A percentile compares a stretch with the other conserved stretches of the same genome.
Evolutionary conservation across 2,329 filamentous ascomycete genomes (phyloP).

Genomic region (Penicillium italicum): DNA sequence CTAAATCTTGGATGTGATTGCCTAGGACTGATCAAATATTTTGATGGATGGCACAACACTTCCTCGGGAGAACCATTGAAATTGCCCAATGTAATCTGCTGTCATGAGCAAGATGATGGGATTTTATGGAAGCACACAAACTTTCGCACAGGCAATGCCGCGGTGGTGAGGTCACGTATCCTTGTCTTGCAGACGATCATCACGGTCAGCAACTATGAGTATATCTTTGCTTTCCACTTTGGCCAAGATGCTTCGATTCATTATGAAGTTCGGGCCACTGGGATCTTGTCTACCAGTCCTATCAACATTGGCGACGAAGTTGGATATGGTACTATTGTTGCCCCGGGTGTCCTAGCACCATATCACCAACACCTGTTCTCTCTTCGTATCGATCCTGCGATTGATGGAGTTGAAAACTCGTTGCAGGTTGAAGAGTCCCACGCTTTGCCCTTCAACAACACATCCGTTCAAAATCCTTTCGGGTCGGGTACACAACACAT

Average conservation of each 20-base stretch:
- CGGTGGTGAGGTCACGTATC: constrained; percentile 33
- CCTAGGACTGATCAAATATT: constrained; percentile 45
- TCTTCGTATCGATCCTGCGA: constrained; percentile 44
- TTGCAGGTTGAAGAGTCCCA: constrained; percentile 54
- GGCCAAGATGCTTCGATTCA: constrained; percentile 40
- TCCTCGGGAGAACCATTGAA: constrained; percentile 35
- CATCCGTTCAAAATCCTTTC: constrained; percentile 46
- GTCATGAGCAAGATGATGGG: constrained; percentile 40
- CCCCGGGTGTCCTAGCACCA: constrained; percentile 42
- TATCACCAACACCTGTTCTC: constrained; percentile 47
- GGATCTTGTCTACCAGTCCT: constrained; percentile 44
- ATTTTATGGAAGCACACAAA: constrained; percentile 45
- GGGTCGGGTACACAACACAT: constrained; percentile 49
- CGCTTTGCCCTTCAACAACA: constrained; percentile 51
- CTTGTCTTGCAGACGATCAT: constrained; percentile 41
- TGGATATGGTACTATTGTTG: constrained; percentile 41
- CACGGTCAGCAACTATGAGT: constrained; percentile 46
- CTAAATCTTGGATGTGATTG: constrained; percentile 44
- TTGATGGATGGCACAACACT: constrained; percentile 40
- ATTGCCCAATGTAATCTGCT: constrained; percentile 44
- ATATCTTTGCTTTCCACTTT: constrained; percentile 45
- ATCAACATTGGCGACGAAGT: constrained; percentile 35
- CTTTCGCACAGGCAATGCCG: constrained; percentile 34
- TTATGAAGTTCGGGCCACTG: constrained; percentile 45
- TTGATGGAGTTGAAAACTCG: constrained; percentile 45